Conservation (phyloP, 2,329 filamentous ascomycete species). For the Botrytis fabae region DNA sequence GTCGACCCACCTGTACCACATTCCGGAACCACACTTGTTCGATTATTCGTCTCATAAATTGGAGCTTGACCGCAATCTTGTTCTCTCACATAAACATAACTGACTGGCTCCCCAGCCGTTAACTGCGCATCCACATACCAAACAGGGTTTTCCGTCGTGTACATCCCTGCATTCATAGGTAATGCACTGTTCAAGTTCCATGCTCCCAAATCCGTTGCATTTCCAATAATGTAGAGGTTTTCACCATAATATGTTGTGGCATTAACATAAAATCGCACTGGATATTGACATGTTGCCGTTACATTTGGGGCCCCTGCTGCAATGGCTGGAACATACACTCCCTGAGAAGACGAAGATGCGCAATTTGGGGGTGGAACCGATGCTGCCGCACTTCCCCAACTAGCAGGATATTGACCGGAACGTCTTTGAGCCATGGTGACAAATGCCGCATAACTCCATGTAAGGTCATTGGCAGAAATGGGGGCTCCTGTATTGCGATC, state of each 20-base stretch:
- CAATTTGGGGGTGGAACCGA: constrained; percentile 53
- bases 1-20: constrained; percentile 40
- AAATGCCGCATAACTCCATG: constrained; percentile 72
- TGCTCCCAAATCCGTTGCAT: constrained; percentile 45
- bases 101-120: constrained; percentile 45
- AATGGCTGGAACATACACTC: constrained; percentile 51
- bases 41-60: constrained; percentile 49
- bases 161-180: constrained; percentile 45
- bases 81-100: constrained; percentile 49
- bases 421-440: constrained; percentile 60
- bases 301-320: constrained; percentile 46
- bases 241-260: constrained; percentile 51
- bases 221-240: constrained; percentile 49
- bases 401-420: constrained; percentile 52
- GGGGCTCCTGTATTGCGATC: constrained; percentile 53
- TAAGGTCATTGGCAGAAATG: constrained; percentile 65
- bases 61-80: constrained; percentile 47
- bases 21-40: constrained; percentile 45
- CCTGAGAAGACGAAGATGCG: constrained; percentile 47
- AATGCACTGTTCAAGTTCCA: constrained; percentile 44
- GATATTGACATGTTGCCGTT: constrained; percentile 36
- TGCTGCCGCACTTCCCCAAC: constrained; percentile 52
- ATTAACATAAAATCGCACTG: constrained; percentile 49
- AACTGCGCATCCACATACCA: constrained; percentile 48
- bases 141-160: constrained; percentile 46